Conservation (phyloP, 78 protist species). For the Dictyostelium brefeldianum region DNA sequence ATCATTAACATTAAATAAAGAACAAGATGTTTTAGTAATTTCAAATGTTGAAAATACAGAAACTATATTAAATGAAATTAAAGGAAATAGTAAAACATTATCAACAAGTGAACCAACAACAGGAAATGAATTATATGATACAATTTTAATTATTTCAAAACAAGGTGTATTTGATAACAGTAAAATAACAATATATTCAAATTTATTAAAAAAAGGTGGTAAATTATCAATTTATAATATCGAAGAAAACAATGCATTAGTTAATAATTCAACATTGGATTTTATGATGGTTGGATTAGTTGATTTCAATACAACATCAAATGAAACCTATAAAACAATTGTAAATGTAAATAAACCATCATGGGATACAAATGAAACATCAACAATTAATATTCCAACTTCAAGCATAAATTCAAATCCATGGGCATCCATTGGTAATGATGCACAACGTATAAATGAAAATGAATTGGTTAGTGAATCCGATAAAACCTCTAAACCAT, state of each 20-base stretch:
- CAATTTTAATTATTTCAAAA: not conserved
- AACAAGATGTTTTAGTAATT: constrained; percentile 9
- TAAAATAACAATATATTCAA: not conserved
- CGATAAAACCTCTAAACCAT: constrained; percentile 65
- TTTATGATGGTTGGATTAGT: constrained; percentile 43
- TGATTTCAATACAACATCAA: not conserved
- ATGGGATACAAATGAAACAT: constrained; percentile 39
- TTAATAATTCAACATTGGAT: not conserved
- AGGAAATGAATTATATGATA: not conserved
- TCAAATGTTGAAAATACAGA: constrained; percentile 1
- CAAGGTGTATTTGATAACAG: too few relatives aligned
- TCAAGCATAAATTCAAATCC: not conserved
- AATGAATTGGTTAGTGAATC: constrained; percentile 45
- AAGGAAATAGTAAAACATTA: not conserved
- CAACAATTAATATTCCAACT: constrained; percentile 1
- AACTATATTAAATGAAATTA: not conserved
- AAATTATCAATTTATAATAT: constrained; percentile 17
- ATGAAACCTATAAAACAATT: not conserved
- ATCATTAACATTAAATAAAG: not conserved
- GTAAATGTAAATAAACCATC: constrained; percentile 13
- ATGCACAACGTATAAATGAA: constrained; percentile 26
- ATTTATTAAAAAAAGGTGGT: constrained; percentile 41
- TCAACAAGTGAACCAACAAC: not conserved
- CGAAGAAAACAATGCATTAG: not conserved
- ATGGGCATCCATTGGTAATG: constrained; percentile 27